Conservation (phyloP, 1,284 basidiomycete species). For the Ganoderma resinaceum region DNA sequence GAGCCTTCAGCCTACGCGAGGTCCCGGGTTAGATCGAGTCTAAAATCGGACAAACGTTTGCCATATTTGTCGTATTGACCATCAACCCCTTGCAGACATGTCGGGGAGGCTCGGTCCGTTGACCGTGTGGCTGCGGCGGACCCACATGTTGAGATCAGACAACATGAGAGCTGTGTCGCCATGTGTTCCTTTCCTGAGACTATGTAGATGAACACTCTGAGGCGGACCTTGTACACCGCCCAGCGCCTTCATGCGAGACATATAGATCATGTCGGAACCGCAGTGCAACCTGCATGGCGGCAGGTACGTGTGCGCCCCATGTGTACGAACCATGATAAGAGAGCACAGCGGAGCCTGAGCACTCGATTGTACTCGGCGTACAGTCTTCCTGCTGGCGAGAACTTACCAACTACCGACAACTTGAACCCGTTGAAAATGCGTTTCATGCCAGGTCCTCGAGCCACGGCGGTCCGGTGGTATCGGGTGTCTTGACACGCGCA, state of each 20-base stretch:
- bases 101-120: not conserved
- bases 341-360: too few species aligned
- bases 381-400: not conserved
- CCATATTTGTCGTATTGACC: not conserved
- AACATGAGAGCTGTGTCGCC: not conserved
- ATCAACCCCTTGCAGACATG: not conserved
- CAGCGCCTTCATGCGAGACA: not conserved
- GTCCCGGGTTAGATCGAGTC: not conserved
- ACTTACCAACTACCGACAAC: not conserved
- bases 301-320: not conserved
- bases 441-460: not conserved
- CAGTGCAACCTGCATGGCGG: not conserved
- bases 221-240: not conserved
- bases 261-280: constrained; percentile 8
- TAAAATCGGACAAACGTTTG: not conserved
- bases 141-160: not conserved
- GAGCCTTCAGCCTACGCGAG: too few species aligned
- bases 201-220: not conserved
- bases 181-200: not conserved
- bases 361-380: too few species aligned
- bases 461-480: not conserved
- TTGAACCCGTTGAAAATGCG: not conserved
- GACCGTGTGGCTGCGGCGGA: not conserved
- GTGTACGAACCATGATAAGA: not conserved
- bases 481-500: not conserved